Conservation (phyloP, 805 yeast species). For the Lipomyces starkeyi region DNA sequence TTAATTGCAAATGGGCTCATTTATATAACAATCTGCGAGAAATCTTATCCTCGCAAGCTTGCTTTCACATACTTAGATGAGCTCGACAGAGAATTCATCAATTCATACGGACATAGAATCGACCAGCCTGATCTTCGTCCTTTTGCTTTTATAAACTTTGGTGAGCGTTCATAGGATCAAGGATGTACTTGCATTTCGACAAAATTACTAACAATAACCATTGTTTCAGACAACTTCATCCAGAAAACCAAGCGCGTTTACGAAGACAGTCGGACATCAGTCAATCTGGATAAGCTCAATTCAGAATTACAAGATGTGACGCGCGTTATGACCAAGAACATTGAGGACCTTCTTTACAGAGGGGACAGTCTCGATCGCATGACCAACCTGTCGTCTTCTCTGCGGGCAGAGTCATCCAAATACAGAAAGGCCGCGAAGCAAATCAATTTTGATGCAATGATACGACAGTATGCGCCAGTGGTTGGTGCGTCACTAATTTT, state of each 20-base stretch:
- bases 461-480: constrained; percentile 89
- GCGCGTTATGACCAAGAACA: constrained; percentile 93
- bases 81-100: constrained; percentile 78
- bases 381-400: constrained; percentile 82
- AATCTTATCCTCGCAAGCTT: constrained; percentile 81
- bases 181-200: neutral
- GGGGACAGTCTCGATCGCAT: constrained; percentile 93
- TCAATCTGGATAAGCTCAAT: constrained; percentile 83
- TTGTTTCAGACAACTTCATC: constrained; percentile 50
- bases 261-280: constrained; percentile 89
- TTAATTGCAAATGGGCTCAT: constrained; percentile 66
- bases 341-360: constrained; percentile 90
- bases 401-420: constrained; percentile 82
- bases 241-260: constrained; percentile 87
- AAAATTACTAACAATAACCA: too few species aligned
- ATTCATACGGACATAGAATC: constrained; percentile 76
- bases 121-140: constrained; percentile 74
- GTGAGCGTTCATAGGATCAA: constrained; percentile 16
- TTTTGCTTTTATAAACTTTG: constrained; percentile 87
- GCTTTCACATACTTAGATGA: constrained; percentile 88
- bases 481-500: constrained; percentile 69
- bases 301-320: constrained; percentile 91
- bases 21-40: constrained; percentile 78
- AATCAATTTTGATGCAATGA: constrained; percentile 85
- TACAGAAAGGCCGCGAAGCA: constrained; percentile 88